Evolutionary conservation across 345 rosid genomes (phyloP).

Genomic region (Kernera saxatilis): DNA sequence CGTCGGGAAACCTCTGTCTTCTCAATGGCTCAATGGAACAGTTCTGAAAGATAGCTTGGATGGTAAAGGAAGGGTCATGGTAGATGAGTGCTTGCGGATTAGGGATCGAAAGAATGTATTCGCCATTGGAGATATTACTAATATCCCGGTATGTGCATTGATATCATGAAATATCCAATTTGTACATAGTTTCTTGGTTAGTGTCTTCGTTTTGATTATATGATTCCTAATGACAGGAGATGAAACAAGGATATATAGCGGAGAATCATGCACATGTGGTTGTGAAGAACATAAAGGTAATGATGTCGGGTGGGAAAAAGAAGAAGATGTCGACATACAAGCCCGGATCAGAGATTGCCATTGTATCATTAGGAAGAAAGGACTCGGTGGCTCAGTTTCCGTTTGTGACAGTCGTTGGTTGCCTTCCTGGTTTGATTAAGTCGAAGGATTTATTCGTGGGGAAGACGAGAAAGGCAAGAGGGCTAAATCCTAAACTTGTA

Average conservation of each 20-base stretch:
- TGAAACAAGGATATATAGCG: conserved; percentile 74
- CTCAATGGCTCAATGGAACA: conserved; percentile 66
- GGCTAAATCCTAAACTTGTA: conserved; percentile 32
- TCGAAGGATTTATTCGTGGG: conserved; percentile 71
- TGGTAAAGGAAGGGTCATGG: conserved; percentile 57
- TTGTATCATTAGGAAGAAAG: conserved; percentile 74
- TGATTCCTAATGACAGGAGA: conserved; percentile 43
- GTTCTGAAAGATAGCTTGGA: conserved; percentile 50
- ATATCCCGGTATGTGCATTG: conserved; percentile 48
- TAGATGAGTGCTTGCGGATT: conserved; percentile 62
- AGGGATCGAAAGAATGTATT: conserved; percentile 48
- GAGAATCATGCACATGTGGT: conserved; percentile 57
- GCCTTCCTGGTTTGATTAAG: conserved; percentile 74
- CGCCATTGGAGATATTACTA: conserved; percentile 75
- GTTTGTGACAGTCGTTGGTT: conserved; percentile 49
- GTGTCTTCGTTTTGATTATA: neutral
- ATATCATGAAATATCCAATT: neutral
- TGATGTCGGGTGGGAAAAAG: conserved; percentile 49
- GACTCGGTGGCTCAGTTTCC: conserved; percentile 75
- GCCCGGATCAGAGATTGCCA: conserved; percentile 40
- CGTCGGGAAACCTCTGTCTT: conserved; percentile 53
- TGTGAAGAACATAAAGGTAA: conserved; percentile 62
- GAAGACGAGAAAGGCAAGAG: conserved; percentile 60
- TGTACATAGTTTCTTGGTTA: neutral
- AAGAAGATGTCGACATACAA: conserved; percentile 49